Evolutionary conservation across 306 rosid species (phyloP), one percentile per base, ranked within the genome.

Genomic region (Luffa aegyptiaca): DNA sequence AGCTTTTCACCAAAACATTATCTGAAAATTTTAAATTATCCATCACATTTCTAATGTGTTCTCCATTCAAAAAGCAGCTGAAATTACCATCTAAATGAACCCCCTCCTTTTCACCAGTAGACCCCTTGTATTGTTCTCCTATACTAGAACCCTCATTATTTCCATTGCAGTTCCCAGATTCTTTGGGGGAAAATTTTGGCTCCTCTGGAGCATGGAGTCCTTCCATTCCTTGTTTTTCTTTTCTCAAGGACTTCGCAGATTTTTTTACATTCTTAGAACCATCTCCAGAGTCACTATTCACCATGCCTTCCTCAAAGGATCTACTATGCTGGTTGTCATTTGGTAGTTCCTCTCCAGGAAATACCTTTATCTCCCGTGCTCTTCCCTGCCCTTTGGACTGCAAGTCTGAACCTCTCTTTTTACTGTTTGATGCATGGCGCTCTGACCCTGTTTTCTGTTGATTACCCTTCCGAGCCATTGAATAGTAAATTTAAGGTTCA

Each of bases 391-490:
- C 89, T 62, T 88, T 89, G 56, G 21, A 79, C 59, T 89, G 92
- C 46, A 90, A 81, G 84, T 74, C 92, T 37, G 82, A 68, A 59
- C 76, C 82, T 55, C 82, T 85, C 76, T 85, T 90, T 84, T 77
- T 91, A 48, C 87, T 86, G 73, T 87, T 91, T 58, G 87, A 86
- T 44, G 87, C 80, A 73, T 89, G 87, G 73, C 82, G 84, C 8
- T 89, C 91, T 55, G 88, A 10, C 73, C 94, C 94, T 83, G 91
- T 90, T 88, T 92, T 96, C 81, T 90, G 97, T 75, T 93, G 99
- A 85, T 82, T 91, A 80, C 92, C 92, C 88, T 96, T 96, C 84
- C 99, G 90, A 83, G 97, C 98, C 99, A 96, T 96, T 58, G 76
- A 36, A 37, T 71, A 39, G 26, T 31, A 44, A 81, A 44, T 53